Evolutionary conservation across 2,329 filamentous ascomycete species (phyloP).

Genomic region (Colletotrichum theobromicola): DNA sequence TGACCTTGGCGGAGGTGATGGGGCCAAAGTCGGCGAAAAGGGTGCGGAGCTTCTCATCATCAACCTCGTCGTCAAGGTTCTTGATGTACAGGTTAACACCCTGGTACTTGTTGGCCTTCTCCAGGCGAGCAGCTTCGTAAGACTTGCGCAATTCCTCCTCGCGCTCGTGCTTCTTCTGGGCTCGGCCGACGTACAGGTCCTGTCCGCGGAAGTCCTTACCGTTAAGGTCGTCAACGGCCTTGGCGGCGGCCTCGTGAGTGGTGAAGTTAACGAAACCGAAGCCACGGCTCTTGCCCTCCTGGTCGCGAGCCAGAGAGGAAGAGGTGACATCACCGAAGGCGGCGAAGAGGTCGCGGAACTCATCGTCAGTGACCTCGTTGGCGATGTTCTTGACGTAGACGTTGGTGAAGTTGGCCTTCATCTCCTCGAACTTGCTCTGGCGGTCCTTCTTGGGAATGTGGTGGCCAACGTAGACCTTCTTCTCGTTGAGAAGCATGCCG

Average conservation of each 20-base stretch:
- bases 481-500: conserved; percentile 99
- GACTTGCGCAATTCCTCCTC: conserved; percentile 99
- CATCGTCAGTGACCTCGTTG: conserved; percentile 83
- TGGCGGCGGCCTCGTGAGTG: conserved; percentile 84
- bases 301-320: conserved; percentile 87
- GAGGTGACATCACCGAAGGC: conserved; percentile 94
- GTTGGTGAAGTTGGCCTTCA: conserved; percentile 99
- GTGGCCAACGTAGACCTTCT: conserved; percentile 99
- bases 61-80: conserved; percentile 95
- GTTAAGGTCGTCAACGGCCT: conserved; percentile 91
- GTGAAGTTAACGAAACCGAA: conserved; percentile 98
- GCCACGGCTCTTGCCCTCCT: conserved; percentile 90
- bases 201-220: conserved; percentile 91
- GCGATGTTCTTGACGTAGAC: conserved; percentile 99
- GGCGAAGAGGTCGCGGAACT: conserved; percentile 94
- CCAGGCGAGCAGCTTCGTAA: conserved; percentile 94
- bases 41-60: conserved; percentile 95
- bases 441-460: conserved; percentile 99
- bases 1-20: conserved; percentile 99
- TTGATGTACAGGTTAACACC: conserved; percentile 99
- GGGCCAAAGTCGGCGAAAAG: conserved; percentile 91
- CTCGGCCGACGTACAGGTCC: conserved; percentile 96
- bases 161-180: conserved; percentile 99
- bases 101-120: conserved; percentile 99
- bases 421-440: conserved; percentile 99